A percentile compares a stretch with the other conserved stretches of the same genome.
These are phyloP conservation scores for Silene uniflora DNA, from an alignment of 148 eudicot species.

Conservation along the genomic window DNA sequence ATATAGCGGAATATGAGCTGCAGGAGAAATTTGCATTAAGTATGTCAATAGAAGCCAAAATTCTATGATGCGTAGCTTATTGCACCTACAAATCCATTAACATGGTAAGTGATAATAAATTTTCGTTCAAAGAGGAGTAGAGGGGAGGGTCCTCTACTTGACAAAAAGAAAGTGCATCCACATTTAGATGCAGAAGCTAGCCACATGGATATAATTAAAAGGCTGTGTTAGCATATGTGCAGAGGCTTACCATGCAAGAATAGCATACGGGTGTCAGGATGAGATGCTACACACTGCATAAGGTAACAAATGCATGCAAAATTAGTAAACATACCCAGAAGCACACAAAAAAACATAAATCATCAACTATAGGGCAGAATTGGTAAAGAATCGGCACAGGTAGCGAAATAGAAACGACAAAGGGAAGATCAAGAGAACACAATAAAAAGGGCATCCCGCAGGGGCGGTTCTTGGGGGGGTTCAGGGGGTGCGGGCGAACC, in stretches of 20 bases:
- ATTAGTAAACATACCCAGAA: constrained; percentile 12
- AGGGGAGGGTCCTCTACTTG: neutral
- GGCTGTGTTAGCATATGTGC: neutral
- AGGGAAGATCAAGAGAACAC: too few species aligned
- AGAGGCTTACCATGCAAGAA: constrained; percentile 71
- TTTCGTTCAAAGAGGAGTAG: neutral
- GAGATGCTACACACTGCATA: constrained; percentile 96
- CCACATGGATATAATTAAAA: constrained; percentile 5
- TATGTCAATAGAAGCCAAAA: neutral
- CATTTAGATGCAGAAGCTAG: neutral
- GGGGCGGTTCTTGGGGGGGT: too few species aligned
- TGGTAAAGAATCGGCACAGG: neutral
- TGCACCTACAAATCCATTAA: neutral
- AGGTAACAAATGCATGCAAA: constrained; percentile 16
- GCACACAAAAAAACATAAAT: neutral
- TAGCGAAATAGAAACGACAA: neutral
- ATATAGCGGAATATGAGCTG: constrained; percentile 96
- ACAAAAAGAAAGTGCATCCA: neutral
- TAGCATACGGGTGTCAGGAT: constrained; percentile 74
- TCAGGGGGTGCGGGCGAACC: too few species aligned
- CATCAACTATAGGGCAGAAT: neutral
- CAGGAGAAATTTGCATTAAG: constrained; percentile 23
- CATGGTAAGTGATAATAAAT: neutral
- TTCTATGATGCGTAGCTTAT: neutral
- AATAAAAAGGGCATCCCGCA: too few species aligned